These are phyloP conservation scores for Penstemon barbatus DNA, from an alignment of 257 asterid genomes.

Conservation along the genomic window DNA sequence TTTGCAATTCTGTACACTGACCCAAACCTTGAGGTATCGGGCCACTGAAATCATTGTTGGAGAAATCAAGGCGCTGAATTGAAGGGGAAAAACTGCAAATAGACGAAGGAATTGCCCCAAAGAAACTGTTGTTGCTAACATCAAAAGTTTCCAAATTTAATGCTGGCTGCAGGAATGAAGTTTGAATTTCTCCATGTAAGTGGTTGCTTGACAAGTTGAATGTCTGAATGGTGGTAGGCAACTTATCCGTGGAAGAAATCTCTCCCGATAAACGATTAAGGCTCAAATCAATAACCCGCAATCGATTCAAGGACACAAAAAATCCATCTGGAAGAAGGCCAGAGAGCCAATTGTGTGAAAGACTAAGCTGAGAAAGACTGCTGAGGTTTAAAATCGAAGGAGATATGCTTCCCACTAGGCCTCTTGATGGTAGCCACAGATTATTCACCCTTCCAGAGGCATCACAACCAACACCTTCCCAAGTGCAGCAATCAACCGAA, in stretches of 20 bases:
- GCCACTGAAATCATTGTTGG: constrained; percentile 69
- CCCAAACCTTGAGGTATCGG: constrained; percentile 54
- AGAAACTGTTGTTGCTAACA: constrained; percentile 76
- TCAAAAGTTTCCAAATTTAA: constrained; percentile 51
- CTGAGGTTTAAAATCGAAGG: constrained; percentile 54
- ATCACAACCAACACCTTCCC: constrained; percentile 91
- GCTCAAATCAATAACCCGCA: constrained; percentile 65
- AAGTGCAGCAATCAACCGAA: constrained; percentile 65
- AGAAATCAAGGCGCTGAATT: constrained; percentile 59
- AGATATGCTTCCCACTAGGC: constrained; percentile 55
- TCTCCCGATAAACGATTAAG: constrained; percentile 61
- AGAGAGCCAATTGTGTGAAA: constrained; percentile 56
- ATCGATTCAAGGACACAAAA: constrained; percentile 43
- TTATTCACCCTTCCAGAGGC: constrained; percentile 49
- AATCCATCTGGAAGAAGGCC: constrained; percentile 62
- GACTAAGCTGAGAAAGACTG: constrained; percentile 54
- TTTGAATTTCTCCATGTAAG: constrained; percentile 52
- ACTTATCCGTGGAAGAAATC: constrained; percentile 31
- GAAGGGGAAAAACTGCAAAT: constrained; percentile 52
- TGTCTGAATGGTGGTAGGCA: constrained; percentile 41
- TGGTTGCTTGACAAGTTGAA: constrained; percentile 72
- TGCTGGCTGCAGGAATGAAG: constrained; percentile 51
- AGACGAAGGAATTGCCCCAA: constrained; percentile 57
- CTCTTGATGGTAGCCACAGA: constrained; percentile 65
- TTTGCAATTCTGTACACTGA: constrained; percentile 47